A percentile compares a stretch with the other conserved stretches of the same genome.
Conservation (phyloP, 1,284 basidiomycete species). For the Ustilago lituana region DNA sequence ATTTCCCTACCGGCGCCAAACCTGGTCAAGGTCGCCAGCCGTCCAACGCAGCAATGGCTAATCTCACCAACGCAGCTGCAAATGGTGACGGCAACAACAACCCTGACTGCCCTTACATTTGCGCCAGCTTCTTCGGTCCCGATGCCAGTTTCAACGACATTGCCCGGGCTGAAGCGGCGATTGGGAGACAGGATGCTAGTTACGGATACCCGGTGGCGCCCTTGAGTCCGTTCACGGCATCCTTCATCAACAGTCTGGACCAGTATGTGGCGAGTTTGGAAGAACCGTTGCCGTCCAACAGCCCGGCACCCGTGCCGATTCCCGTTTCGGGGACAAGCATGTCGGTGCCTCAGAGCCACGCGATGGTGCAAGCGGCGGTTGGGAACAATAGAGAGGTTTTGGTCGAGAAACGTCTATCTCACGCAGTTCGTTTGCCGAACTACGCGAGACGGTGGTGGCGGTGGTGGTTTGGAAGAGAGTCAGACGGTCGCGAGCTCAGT, state of each 20-base stretch:
- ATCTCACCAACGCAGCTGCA: conserved; percentile 7
- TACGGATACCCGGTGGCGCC: conserved; percentile 39
- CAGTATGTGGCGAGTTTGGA: conserved; percentile 47
- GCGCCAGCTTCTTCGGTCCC: conserved; percentile 40
- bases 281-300: conserved; percentile 35
- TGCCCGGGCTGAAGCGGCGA: conserved; percentile 35
- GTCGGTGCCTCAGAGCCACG: conserved; percentile 26
- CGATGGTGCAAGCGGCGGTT: conserved; percentile 20
- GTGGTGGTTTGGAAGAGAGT: too few species aligned
- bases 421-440: too few species aligned
- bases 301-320: conserved; percentile 8
- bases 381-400: too few species aligned
- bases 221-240: conserved; percentile 36
- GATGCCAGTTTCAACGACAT: conserved; percentile 45
- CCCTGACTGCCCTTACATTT: conserved; percentile 37
- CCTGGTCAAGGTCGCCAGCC: conserved; percentile 1
- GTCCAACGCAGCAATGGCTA: conserved; percentile 1
- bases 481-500: too few species aligned
- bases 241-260: conserved; percentile 45
- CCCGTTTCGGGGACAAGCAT: conserved; percentile 12
- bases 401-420: too few species aligned
- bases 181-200: conserved; percentile 41
- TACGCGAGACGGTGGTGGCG: too few species aligned
- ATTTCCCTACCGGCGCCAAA: conserved; percentile 7
- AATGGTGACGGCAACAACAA: conserved; percentile 15